Evolutionary conservation across 495 filamentous ascomycete species (phyloP).

Genomic region (Neurospora sublineolata): DNA sequence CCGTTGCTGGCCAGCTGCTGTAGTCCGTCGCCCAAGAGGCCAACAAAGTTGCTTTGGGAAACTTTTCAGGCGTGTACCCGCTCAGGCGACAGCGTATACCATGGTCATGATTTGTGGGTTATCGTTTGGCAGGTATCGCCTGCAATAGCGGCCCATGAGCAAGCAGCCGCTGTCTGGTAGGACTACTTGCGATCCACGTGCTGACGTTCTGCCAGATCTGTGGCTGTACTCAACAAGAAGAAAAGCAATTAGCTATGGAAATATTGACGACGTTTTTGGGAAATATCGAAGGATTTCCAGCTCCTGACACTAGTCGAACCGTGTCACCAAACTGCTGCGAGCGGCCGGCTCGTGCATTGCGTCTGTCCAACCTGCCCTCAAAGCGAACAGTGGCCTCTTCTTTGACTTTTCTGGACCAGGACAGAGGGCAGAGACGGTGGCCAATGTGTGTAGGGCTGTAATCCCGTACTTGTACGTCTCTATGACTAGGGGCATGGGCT

Average conservation of each 20-base stretch:
- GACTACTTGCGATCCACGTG: slow-evolving; percentile 15
- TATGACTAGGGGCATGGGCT: background rate
- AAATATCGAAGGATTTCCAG: background rate
- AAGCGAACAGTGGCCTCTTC: background rate
- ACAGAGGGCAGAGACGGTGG: background rate
- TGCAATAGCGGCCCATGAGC: slow-evolving; percentile 9
- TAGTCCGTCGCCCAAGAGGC: background rate
- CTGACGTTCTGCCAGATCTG: slow-evolving; percentile 12
- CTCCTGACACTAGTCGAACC: background rate
- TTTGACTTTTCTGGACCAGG: background rate
- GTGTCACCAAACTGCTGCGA: background rate
- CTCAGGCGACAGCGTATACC: background rate
- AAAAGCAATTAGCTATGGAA: background rate
- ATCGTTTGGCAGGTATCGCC: slow-evolving; percentile 1
- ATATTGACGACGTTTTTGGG: background rate
- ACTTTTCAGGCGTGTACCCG: background rate
- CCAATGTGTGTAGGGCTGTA: background rate
- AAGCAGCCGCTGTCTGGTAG: slow-evolving; percentile 6
- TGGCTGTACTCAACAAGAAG: background rate
- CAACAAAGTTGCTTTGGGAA: background rate
- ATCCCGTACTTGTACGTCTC: background rate
- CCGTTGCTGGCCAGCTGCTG: background rate
- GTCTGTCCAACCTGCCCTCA: background rate
- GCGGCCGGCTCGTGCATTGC: background rate
- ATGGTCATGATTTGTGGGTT: background rate